Conservation (phyloP, 768 basidiomycete species). For the Hypholoma fasciculare region DNA sequence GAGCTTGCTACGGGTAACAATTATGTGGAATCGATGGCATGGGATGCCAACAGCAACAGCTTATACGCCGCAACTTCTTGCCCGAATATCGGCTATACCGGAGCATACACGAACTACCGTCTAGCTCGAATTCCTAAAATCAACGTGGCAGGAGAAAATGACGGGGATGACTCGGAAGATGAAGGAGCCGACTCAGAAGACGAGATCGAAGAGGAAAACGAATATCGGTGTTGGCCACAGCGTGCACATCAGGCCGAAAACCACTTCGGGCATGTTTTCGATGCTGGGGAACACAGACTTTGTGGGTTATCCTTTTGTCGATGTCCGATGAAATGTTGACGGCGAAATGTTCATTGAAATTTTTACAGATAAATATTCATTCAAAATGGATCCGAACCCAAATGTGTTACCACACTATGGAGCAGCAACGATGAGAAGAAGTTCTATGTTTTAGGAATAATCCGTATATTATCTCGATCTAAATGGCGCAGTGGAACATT, state of each 20-base stretch:
- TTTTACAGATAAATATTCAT: conserved; percentile 10
- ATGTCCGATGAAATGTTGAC: background rate
- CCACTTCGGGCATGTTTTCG: conserved; percentile 35
- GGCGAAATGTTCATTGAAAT: too few species aligned
- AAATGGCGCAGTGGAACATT: too few species aligned
- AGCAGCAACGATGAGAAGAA: background rate
- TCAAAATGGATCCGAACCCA: conserved; percentile 13
- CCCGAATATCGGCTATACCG: too few species aligned
- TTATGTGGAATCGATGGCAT: conserved; percentile 30
- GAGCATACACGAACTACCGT: conserved; percentile 15
- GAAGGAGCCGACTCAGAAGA: background rate
- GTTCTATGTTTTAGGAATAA: too few species aligned
- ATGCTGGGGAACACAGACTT: conserved; percentile 33
- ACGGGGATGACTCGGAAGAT: conserved; percentile 21
- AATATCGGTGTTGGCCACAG: conserved; percentile 30
- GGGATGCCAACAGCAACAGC: conserved; percentile 26
- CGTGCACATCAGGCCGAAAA: conserved; percentile 19
- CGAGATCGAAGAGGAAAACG: conserved; percentile 21
- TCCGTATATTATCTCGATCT: too few species aligned
- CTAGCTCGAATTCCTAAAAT: conserved; percentile 12
- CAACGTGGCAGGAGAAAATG: conserved; percentile 6
- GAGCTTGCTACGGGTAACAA: conserved; percentile 49
- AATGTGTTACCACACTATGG: conserved; percentile 1
- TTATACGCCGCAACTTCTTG: too few species aligned
- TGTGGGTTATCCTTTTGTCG: conserved; percentile 24